phyloP scores from a whole-genome alignment of 352 stramenopile genomes.

The Aphanomyces astaci region DNA sequence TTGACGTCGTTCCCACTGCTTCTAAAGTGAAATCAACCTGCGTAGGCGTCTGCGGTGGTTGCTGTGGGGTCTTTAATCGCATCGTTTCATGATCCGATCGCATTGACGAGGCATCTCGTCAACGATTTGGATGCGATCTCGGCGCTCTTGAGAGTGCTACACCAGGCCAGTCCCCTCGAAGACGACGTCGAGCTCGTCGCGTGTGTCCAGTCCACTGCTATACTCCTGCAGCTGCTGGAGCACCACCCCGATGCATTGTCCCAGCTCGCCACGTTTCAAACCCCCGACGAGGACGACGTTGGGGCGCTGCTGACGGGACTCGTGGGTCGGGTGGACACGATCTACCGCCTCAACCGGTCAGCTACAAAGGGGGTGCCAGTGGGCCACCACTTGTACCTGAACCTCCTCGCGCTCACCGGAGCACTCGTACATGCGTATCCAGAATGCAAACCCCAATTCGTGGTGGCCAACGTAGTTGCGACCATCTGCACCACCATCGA shows the following conservation, averaged over 20 bases:
- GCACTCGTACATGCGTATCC: conserved; percentile 7
- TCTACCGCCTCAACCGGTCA: background rate
- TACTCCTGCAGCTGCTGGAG: conserved; percentile 18
- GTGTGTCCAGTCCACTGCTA: conserved; percentile 1
- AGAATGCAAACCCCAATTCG: background rate
- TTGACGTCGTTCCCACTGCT: too few species aligned
- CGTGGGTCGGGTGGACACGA: background rate
- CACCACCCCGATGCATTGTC: background rate
- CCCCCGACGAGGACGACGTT: background rate
- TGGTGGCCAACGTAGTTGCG: background rate
- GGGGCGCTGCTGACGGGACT: background rate
- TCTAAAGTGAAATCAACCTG: background rate
- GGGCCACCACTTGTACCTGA: conserved; percentile 19
- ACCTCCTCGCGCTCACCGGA: conserved; percentile 5
- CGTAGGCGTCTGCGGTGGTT: conserved; percentile 13
- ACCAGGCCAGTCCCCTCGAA: background rate
- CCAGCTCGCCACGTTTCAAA: background rate
- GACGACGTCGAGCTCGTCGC: conserved; percentile 19
- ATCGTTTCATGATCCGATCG: background rate
- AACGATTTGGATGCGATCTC: background rate
- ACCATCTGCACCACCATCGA: background rate
- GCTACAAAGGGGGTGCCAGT: background rate
- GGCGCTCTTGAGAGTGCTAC: background rate
- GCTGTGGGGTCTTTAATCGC: background rate
- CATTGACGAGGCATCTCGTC: background rate